Evolutionary conservation across 23 red algal genomes (phyloP).

Genomic region (Gracilariopsis chorda): DNA sequence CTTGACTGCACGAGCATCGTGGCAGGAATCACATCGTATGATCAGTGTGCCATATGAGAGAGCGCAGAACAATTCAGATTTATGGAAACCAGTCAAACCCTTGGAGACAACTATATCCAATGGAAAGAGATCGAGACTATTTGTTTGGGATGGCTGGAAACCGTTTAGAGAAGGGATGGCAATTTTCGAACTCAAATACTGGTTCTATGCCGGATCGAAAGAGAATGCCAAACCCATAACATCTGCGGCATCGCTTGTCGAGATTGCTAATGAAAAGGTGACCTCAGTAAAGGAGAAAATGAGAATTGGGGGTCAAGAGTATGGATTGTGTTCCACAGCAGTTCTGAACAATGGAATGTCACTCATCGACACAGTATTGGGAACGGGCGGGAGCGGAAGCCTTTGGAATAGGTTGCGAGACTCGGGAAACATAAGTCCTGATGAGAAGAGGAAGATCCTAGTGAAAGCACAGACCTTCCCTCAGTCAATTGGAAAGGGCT

Average conservation of each 20-base stretch:
- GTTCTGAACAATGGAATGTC: neutral
- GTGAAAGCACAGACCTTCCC: too few species aligned
- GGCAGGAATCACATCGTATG: constrained; percentile 54
- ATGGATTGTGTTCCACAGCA: neutral
- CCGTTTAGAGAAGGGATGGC: constrained; percentile 45
- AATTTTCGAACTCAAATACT: constrained; percentile 35
- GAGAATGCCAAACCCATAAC: neutral
- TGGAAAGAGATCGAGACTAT: neutral
- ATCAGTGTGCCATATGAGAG: neutral
- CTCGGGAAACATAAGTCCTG: too few species aligned
- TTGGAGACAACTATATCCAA: neutral
- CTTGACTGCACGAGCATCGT: constrained; percentile 16
- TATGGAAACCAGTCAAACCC: neutral
- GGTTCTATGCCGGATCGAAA: neutral
- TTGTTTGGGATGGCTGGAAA: constrained; percentile 33
- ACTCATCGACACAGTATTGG: neutral
- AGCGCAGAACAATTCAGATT: neutral
- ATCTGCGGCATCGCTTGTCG: too few species aligned
- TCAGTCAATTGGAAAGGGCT: too few species aligned
- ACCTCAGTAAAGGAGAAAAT: neutral
- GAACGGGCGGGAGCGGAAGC: neutral
- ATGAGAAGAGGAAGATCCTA: too few species aligned
- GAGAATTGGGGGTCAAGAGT: neutral
- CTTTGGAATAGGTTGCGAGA: too few species aligned
- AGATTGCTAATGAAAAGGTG: neutral